Percentiles rank a stretch among this genome's conserved stretches.
Evolutionary conservation across 1,284 basidiomycete species (phyloP).

Genomic region (Sparassis latifolia): DNA sequence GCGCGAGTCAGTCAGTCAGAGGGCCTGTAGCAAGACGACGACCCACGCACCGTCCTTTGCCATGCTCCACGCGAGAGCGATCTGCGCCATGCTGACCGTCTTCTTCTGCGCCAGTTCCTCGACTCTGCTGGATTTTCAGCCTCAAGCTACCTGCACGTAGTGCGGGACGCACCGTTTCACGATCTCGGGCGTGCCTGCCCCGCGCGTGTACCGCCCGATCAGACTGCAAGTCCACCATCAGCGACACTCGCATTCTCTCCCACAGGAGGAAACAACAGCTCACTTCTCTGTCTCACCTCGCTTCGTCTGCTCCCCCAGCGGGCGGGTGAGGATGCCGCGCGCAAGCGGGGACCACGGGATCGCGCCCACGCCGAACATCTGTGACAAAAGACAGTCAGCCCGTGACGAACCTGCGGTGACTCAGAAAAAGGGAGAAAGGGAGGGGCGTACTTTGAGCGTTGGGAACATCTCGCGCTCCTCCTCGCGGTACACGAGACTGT

Average conservation of each 20-base stretch:
- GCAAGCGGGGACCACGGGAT: slow-evolving; percentile 39
- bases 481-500: slow-evolving; percentile 39
- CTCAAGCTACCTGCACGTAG: neutral
- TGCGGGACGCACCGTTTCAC: slow-evolving; percentile 8
- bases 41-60: slow-evolving; percentile 4
- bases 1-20: too few species aligned
- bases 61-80: slow-evolving; percentile 47
- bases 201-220: slow-evolving; percentile 11
- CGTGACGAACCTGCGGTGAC: too few species aligned
- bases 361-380: slow-evolving; percentile 31
- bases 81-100: slow-evolving; percentile 21
- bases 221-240: neutral
- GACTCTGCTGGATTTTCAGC: slow-evolving; percentile 19
- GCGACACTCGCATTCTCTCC: neutral
- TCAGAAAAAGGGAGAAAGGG: neutral
- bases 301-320: slow-evolving; percentile 19
- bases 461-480: slow-evolving; percentile 49
- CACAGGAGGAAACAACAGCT: neutral
- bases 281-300: slow-evolving; percentile 20
- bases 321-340: slow-evolving; percentile 30
- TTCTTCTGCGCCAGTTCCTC: slow-evolving; percentile 38
- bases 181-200: slow-evolving; percentile 9
- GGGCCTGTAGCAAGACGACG: too few species aligned
- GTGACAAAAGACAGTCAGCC: neutral
- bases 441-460: slow-evolving; percentile 19